Evolutionary conservation across 345 rosid species (phyloP).

Genomic region (Ceriops decandra): DNA sequence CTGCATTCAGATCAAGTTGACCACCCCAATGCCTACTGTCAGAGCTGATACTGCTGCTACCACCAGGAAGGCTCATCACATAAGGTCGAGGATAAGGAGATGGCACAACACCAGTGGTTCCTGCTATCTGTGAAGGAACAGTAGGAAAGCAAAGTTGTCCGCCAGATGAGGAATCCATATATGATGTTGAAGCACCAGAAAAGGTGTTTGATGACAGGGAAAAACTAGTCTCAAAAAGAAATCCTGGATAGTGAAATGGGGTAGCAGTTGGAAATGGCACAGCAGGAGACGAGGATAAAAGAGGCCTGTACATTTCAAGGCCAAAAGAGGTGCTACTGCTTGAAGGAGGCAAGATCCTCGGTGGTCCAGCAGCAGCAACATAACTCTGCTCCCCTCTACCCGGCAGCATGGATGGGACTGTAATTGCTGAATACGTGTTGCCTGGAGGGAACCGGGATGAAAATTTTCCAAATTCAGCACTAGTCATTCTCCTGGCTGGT

Average conservation of each 20-base stretch:
- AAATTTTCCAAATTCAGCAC: constrained; percentile 46
- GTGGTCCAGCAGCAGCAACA: constrained; percentile 54
- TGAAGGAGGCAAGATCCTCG: constrained; percentile 58
- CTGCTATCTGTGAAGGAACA: constrained; percentile 60
- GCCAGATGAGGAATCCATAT: constrained; percentile 63
- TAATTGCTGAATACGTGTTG: constrained; percentile 49
- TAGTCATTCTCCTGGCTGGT: constrained; percentile 46
- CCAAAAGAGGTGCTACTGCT: constrained; percentile 45
- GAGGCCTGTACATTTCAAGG: constrained; percentile 63
- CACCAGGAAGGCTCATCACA: constrained; percentile 55
- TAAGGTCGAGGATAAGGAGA: constrained; percentile 60
- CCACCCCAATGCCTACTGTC: constrained; percentile 66
- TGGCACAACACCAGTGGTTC: constrained; percentile 50
- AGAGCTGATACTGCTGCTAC: constrained; percentile 37
- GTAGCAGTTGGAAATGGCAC: constrained; percentile 51
- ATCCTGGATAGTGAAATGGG: constrained; percentile 62
- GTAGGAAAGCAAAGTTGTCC: constrained; percentile 63
- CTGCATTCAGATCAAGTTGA: constrained; percentile 77
- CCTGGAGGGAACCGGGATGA: constrained; percentile 65
- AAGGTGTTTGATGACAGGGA: constrained; percentile 58
- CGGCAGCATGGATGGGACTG: constrained; percentile 55
- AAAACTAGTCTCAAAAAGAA: constrained; percentile 55
- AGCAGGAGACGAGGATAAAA: constrained; percentile 75
- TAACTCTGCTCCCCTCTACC: constrained; percentile 67
- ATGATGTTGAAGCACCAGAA: constrained; percentile 64